Conservation (phyloP, 768 basidiomycete genomes). For the Tylopilus balloui region DNA sequence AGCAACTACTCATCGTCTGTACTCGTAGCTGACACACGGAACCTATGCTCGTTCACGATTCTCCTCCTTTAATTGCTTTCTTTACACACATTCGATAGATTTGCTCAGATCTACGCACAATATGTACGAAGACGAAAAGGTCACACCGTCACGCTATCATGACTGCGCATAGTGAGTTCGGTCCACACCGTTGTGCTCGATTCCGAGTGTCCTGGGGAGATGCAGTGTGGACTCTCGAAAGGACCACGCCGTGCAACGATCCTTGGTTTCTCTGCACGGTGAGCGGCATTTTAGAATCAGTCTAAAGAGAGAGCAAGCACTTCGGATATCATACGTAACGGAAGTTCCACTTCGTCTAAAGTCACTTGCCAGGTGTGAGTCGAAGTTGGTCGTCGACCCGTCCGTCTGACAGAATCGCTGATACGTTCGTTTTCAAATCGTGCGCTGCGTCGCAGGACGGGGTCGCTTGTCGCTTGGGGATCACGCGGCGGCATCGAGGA, state of each 20-base stretch:
- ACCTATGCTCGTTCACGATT: slow-evolving; percentile 8
- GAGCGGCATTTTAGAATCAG: background rate
- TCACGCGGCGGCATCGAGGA: too few relatives aligned
- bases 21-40: slow-evolving; percentile 16
- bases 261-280: background rate
- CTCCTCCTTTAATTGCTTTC: background rate
- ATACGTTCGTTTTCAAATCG: too few relatives aligned
- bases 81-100: background rate
- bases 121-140: slow-evolving; percentile 13
- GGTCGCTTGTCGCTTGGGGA: too few relatives aligned
- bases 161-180: slow-evolving; percentile 1
- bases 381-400: too few relatives aligned
- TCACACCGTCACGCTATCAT: slow-evolving; percentile 1
- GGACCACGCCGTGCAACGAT: background rate
- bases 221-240: slow-evolving; percentile 8
- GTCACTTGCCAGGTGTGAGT: background rate
- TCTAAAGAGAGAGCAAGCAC: background rate
- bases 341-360: too few relatives aligned
- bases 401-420: too few relatives aligned
- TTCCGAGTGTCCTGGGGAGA: background rate
- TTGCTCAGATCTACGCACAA: slow-evolving; percentile 22
- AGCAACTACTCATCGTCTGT: slow-evolving; percentile 19
- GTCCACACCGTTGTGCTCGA: too few relatives aligned
- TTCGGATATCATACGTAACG: background rate
- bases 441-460: too few relatives aligned